Evolutionary conservation across 805 yeast species (phyloP).

Genomic region (Starmerella scarabaei): DNA sequence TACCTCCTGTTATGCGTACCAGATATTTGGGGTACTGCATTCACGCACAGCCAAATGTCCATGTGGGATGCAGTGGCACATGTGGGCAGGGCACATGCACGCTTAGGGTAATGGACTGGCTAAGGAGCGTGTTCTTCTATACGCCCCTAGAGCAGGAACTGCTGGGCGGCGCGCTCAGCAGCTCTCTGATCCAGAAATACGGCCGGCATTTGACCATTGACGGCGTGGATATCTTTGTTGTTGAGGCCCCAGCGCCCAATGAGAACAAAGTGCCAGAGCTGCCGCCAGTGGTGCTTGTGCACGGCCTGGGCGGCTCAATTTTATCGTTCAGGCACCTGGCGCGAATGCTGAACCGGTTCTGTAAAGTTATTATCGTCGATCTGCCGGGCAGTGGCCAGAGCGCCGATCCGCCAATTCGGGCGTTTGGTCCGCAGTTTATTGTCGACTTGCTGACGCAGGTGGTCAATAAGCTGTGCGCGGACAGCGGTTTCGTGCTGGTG

Average conservation of each 20-base stretch:
- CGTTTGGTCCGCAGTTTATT: conserved; percentile 12
- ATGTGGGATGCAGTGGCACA: no score
- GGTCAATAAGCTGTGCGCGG: conserved; percentile 10
- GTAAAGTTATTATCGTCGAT: conserved; percentile 59
- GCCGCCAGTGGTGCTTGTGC: conserved; percentile 58
- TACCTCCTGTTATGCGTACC: no score
- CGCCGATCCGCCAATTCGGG: conserved; percentile 20
- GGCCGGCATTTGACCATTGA: background rate
- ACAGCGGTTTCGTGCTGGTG: conserved; percentile 26
- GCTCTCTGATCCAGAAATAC: conserved; percentile 3
- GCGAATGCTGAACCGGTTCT: conserved; percentile 46
- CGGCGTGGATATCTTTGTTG: conserved; percentile 23
- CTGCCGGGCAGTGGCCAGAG: conserved; percentile 74
- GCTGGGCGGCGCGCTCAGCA: conserved; percentile 2
- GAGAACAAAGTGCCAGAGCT: conserved; percentile 25
- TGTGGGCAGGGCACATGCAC: no score
- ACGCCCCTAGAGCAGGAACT: conserved; percentile 12
- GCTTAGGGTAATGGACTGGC: conserved; percentile 17
- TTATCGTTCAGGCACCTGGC: conserved; percentile 71
- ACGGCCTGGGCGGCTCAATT: conserved; percentile 84
- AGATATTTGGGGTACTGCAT: no score
- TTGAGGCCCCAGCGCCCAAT: conserved; percentile 27
- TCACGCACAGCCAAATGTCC: no score
- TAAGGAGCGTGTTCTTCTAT: conserved; percentile 1
- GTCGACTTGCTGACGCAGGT: conserved; percentile 11